Conservation (phyloP, 441 rosid species). For the Bruguiera hainesii region DNA sequence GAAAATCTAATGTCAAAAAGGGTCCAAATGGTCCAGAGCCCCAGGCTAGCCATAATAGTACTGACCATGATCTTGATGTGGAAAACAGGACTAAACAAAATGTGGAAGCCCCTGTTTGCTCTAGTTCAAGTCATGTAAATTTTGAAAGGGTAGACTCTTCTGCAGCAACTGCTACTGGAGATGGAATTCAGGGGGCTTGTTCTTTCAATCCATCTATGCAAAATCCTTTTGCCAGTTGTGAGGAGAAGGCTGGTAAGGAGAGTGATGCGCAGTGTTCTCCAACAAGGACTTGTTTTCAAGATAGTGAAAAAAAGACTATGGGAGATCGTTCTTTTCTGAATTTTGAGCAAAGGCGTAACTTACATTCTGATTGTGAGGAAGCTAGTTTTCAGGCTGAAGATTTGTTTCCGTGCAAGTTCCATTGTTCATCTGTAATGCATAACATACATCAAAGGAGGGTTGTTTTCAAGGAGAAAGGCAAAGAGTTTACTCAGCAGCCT, state of each 20-base stretch:
- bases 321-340: slow-evolving; percentile 12
- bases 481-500: slow-evolving; percentile 15
- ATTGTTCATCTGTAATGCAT: slow-evolving; percentile 19
- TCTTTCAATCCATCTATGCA: slow-evolving; percentile 22
- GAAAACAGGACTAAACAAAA: slow-evolving; percentile 25
- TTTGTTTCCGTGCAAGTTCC: slow-evolving; percentile 15
- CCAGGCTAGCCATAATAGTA: slow-evolving; percentile 26
- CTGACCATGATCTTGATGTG: slow-evolving; percentile 17
- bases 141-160: slow-evolving; percentile 18
- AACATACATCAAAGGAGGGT: slow-evolving; percentile 22
- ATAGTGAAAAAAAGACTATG: slow-evolving; percentile 3
- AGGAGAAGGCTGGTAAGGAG: slow-evolving; percentile 10
- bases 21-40: slow-evolving; percentile 30
- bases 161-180: slow-evolving; percentile 23
- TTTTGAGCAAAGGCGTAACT: slow-evolving; percentile 6
- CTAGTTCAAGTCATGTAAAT: slow-evolving; percentile 22
- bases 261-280: slow-evolving; percentile 13
- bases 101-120: slow-evolving; percentile 18
- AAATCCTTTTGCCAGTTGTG: slow-evolving; percentile 18
- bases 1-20: slow-evolving; percentile 32
- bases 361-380: slow-evolving; percentile 1
- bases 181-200: slow-evolving; percentile 19
- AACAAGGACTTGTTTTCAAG: slow-evolving; percentile 5
- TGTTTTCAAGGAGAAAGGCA: slow-evolving; percentile 7
- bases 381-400: slow-evolving; percentile 10